Base-by-base conservation (phyloP, 1,284 basidiomycete genomes). In the Heterobasidion annosum region DNA sequence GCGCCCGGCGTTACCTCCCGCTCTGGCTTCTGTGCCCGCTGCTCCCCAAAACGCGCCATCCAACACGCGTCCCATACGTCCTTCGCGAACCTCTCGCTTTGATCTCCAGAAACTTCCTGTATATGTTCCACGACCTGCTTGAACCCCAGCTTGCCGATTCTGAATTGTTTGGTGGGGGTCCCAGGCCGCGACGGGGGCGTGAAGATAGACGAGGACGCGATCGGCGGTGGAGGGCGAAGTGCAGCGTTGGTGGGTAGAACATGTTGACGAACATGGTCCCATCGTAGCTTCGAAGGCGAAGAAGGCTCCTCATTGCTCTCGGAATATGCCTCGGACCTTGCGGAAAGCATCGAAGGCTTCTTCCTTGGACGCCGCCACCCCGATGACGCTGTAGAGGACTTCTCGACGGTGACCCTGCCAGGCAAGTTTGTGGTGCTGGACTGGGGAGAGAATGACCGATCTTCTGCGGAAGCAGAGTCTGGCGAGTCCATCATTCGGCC, bases 101-200 rank as follows among this genome's bases (percentile, higher is more conserved):
- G 74, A 51, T 78, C 75, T 1, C 70, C 67, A 34, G 69, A 69
- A 16, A 68, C 66, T 56, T 78, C 77, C 18, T 75, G 74, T 2
- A 71, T 81, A 52, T 79, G 74, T 16, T 83, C 81, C 0, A 83
- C 82, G 7, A 83, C 78, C 33, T 84, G 79, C 34, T 78, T 73
- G 59, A 85, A 81, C 1, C 77, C 80, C 12, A 80, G 68, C 45
- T 16, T 69, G 37, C 72, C 73, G 50, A 85, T 71, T n/a, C 77
- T 70, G 50, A 79, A 81, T 6, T 73, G 71, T 57, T 79, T 81
- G 2, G 80, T 25, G 4, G 25, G 77, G 0, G 78, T 75, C 5
- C 66, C 62, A 7, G 70, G 65, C 2, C 67, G 61, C 6, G 61
- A 55, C 62, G 67, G 50, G 59, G 60, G 48, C 62, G 67, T 49